phyloP scores from a whole-genome alignment of 768 basidiomycete species.

The Cyathus striatus region DNA sequence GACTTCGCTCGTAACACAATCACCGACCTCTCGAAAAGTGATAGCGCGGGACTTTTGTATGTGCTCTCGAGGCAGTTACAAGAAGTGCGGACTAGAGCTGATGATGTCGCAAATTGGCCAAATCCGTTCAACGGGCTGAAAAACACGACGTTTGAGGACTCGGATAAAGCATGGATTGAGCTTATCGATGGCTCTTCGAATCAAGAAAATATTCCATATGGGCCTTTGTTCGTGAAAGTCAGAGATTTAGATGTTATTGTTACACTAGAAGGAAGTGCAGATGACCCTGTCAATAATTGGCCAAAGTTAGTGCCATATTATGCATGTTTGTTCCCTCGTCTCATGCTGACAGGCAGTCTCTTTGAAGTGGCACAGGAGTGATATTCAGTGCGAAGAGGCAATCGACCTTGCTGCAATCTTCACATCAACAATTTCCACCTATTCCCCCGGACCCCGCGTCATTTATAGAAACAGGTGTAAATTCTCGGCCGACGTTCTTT shows the following conservation, averaged over 20 bases:
- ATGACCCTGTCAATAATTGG: slow-evolving; percentile 51
- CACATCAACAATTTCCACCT: slow-evolving; percentile 62
- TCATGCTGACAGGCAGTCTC: neutral
- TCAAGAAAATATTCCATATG: slow-evolving; percentile 64
- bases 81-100: slow-evolving; percentile 43
- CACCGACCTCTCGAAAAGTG: slow-evolving; percentile 26
- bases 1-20: slow-evolving; percentile 40
- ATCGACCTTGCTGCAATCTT: slow-evolving; percentile 33
- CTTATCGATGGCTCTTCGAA: slow-evolving; percentile 73
- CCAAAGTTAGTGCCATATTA: slow-evolving; percentile 49
- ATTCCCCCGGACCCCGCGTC: slow-evolving; percentile 46
- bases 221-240: slow-evolving; percentile 64
- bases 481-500: slow-evolving; percentile 71
- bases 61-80: slow-evolving; percentile 42
- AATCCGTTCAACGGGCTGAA: slow-evolving; percentile 54
- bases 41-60: slow-evolving; percentile 37
- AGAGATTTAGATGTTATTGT: slow-evolving; percentile 72
- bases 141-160: slow-evolving; percentile 45
- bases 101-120: slow-evolving; percentile 69
- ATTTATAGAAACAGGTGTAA: slow-evolving; percentile 59
- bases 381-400: slow-evolving; percentile 39
- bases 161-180: slow-evolving; percentile 45
- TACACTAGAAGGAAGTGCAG: slow-evolving; percentile 64
- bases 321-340: neutral
- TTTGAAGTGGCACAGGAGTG: slow-evolving; percentile 47